Evolutionary conservation across 192 early-diverging fungal species (phyloP).

Genomic region (Gonapodya prolifera): DNA sequence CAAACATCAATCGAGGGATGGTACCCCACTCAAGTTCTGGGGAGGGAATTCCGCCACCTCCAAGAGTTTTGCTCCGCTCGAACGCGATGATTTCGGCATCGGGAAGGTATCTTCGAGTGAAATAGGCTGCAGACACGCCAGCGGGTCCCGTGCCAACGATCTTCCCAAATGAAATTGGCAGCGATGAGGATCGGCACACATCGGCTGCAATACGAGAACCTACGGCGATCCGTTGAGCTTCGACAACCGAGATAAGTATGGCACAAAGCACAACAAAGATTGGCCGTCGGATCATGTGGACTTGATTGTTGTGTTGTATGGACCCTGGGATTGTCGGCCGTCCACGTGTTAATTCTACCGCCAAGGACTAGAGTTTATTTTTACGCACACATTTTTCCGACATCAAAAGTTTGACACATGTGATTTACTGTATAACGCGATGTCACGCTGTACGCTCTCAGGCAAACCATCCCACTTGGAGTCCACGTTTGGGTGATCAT

Average conservation of each 20-base stretch:
- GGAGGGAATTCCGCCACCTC: background rate
- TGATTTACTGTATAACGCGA: no score
- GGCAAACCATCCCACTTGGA: background rate
- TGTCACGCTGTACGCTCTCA: no score
- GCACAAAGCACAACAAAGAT: background rate
- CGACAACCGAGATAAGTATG: background rate
- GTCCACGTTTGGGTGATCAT: background rate
- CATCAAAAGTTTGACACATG: no score
- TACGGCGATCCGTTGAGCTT: background rate
- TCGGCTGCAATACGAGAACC: background rate
- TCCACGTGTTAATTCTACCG: no score
- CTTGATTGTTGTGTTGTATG: no score
- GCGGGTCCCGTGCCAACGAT: background rate
- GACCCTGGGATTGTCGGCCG: no score
- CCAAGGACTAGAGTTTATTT: no score
- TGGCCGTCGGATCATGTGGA: no score
- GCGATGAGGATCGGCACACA: no score
- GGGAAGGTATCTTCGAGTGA: background rate
- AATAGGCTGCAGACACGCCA: background rate
- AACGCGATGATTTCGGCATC: background rate
- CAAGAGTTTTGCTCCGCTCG: background rate
- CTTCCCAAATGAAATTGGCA: no score
- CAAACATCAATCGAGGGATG: background rate
- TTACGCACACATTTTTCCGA: no score
- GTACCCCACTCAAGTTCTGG: background rate